Base-by-base conservation (phyloP, 805 yeast genomes). In the Sugiyamaella valdiviana region DNA sequence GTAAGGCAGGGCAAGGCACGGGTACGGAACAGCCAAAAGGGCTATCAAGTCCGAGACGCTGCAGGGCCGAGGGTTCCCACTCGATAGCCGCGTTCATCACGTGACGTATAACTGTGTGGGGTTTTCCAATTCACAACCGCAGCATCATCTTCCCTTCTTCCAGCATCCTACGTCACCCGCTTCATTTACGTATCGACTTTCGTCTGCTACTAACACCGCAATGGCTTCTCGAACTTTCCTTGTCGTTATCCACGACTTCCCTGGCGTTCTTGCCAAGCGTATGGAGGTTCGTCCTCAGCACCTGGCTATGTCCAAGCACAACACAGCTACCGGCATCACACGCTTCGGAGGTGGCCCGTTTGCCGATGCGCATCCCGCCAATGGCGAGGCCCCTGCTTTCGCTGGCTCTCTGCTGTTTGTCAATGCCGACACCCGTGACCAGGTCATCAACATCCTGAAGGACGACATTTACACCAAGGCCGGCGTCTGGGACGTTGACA, bases 401-500 rank as follows among this genome's bases (percentile, higher is more conserved):
- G 85, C 82, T 5, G 95, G 95, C 5, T 80, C 88, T 38, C 70
- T 79, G 20, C 72, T 78, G 59, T 83, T 79, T 51, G 56, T 85
- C 44, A 69, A 72, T 51, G 91, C 91, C 32, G 80, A 79, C 45
- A 69, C 80, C 43, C 78, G 73, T 58, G 83, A 83, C 53, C 83
- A 83, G 54, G 80, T 83, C 9, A 53, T 82, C 40, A 85, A 80
- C 38, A 68, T 83, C 48, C 73, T 86, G 63, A 76, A 80, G 59
- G 58, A 68, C 43, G 95, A 86, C 61, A 63, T 79, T 32, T 86
- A 80, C 63, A 76, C 76, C 56, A 72, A 71, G 56, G 71, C 72
- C 32, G 90, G 88, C 1, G 75, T 86, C 51, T 86, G 95, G 95
- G 95, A 86, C 62, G 61, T 84, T 51, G 78, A 78, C 36, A 74